Evolutionary conservation across 2,329 filamentous ascomycete species (phyloP).

Genomic region (Penicillium sp.): DNA sequence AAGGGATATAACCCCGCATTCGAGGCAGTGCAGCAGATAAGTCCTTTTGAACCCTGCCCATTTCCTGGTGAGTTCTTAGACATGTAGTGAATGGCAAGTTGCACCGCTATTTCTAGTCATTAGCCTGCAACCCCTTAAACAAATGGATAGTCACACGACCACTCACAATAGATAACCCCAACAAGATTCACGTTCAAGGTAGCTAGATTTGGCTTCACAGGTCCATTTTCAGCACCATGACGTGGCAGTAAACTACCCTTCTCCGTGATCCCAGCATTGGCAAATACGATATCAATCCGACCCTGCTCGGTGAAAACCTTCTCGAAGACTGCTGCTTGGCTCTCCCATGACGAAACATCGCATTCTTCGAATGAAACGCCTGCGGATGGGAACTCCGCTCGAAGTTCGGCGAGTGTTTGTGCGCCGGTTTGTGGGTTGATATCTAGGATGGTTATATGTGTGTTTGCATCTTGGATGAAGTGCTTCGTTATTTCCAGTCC

Average conservation of each 20-base stretch:
- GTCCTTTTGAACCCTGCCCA: slow-evolving; percentile 36
- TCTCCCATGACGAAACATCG: slow-evolving; percentile 38
- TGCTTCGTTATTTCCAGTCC: slow-evolving; percentile 36
- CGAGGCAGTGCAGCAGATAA: slow-evolving; percentile 55
- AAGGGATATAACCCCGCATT: slow-evolving; percentile 57
- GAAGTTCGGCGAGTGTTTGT: slow-evolving; percentile 21
- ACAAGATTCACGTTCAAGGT: slow-evolving; percentile 38
- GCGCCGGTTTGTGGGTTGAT: slow-evolving; percentile 27
- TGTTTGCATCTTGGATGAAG: slow-evolving; percentile 30
- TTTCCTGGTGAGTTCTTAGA: slow-evolving; percentile 40
- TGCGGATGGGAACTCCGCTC: slow-evolving; percentile 25
- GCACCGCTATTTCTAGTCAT: slow-evolving; percentile 42
- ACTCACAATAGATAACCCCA: slow-evolving; percentile 49
- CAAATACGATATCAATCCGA: slow-evolving; percentile 50
- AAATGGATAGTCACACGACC: not conserved
- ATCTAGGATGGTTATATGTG: slow-evolving; percentile 35
- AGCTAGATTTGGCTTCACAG: slow-evolving; percentile 36
- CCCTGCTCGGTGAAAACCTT: slow-evolving; percentile 34
- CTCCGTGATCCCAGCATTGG: slow-evolving; percentile 53
- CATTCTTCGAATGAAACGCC: slow-evolving; percentile 30
- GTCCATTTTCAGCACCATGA: slow-evolving; percentile 31
- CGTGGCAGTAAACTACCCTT: slow-evolving; percentile 37
- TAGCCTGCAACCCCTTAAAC: not conserved
- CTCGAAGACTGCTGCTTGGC: slow-evolving; percentile 37
- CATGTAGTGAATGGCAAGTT: slow-evolving; percentile 54